Percentiles rank a stretch among this genome's conserved stretches.
Evolutionary conservation across 139 green algal genomes (phyloP).

Genomic region (Chlamydomonas asymmetrica): DNA sequence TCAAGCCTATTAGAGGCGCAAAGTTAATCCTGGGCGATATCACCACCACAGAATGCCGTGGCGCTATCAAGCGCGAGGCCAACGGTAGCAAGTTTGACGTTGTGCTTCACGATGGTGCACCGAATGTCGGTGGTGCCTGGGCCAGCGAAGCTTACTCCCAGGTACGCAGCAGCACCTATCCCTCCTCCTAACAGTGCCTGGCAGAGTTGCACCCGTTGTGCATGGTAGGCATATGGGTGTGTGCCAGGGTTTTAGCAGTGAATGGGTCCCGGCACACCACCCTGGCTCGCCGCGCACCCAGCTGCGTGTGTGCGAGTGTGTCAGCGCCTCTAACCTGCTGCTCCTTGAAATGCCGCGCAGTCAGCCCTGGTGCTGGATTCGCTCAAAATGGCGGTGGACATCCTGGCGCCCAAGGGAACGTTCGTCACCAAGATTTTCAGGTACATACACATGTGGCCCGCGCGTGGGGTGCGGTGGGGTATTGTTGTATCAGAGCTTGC

Average conservation of each 20-base stretch:
- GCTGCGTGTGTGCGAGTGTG: no score
- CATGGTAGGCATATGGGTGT: no score
- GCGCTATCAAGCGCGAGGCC: slow-evolving; percentile 79
- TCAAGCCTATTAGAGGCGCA: slow-evolving; percentile 86
- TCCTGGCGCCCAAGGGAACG: slow-evolving; percentile 83
- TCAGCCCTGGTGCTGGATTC: slow-evolving; percentile 90
- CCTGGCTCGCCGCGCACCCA: no score
- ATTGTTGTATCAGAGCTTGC: no score
- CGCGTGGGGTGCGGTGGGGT: no score
- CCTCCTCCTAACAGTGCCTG: no score
- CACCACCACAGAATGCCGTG: slow-evolving; percentile 80
- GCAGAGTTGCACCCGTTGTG: no score
- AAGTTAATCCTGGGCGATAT: slow-evolving; percentile 93
- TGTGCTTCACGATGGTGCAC: slow-evolving; percentile 96
- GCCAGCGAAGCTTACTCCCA: slow-evolving; percentile 84
- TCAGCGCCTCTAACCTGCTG: no score
- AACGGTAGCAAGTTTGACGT: slow-evolving; percentile 82
- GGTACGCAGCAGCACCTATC: no score
- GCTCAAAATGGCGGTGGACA: slow-evolving; percentile 88
- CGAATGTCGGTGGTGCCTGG: slow-evolving; percentile 97
- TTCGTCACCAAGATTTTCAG: slow-evolving; percentile 98
- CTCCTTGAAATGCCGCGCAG: slow-evolving; percentile 57
- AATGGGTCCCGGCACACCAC: no score
- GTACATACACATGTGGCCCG: no score
- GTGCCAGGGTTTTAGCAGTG: no score